Conservation (phyloP, 257 asterid genomes). For the Ophiorrhiza pumila region DNA sequence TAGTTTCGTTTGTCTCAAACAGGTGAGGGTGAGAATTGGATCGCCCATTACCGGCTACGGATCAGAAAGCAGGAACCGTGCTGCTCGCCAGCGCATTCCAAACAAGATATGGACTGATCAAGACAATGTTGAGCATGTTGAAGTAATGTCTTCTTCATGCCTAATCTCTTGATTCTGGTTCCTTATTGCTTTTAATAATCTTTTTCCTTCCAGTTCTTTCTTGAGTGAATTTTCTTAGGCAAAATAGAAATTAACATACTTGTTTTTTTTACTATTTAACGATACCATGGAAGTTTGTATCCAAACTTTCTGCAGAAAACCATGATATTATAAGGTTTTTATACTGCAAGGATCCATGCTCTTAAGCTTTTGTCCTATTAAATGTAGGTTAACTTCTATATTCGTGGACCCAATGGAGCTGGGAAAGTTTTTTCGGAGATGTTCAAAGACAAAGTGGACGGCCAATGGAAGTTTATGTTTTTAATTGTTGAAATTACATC, state of each 20-base stretch:
- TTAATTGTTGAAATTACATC: conserved; percentile 70
- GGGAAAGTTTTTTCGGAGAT: conserved; percentile 83
- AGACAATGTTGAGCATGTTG: conserved; percentile 80
- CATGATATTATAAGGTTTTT: not conserved
- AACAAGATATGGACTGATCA: conserved; percentile 78
- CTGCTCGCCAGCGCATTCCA: conserved; percentile 93
- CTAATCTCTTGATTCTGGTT: not conserved
- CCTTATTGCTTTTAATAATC: not conserved
- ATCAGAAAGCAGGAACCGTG: conserved; percentile 89
- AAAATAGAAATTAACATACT: not conserved
- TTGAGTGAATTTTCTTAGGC: not conserved
- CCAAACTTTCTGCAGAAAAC: not conserved
- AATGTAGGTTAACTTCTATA: conserved; percentile 72
- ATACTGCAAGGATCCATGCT: not conserved
- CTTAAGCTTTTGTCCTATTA: not conserved
- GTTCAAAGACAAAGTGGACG: conserved; percentile 84
- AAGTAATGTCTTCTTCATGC: conserved; percentile 34
- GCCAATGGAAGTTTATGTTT: conserved; percentile 84
- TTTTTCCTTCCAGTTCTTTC: not conserved
- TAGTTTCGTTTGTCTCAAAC: conserved; percentile 16
- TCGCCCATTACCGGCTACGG: conserved; percentile 88
- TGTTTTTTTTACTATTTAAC: not conserved
- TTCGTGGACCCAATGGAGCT: conserved; percentile 91
- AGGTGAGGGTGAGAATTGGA: conserved; percentile 84
- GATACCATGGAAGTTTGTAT: not conserved